phyloP scores from a whole-genome alignment of 1,284 basidiomycete species.

The Spongispora temasekensis region DNA sequence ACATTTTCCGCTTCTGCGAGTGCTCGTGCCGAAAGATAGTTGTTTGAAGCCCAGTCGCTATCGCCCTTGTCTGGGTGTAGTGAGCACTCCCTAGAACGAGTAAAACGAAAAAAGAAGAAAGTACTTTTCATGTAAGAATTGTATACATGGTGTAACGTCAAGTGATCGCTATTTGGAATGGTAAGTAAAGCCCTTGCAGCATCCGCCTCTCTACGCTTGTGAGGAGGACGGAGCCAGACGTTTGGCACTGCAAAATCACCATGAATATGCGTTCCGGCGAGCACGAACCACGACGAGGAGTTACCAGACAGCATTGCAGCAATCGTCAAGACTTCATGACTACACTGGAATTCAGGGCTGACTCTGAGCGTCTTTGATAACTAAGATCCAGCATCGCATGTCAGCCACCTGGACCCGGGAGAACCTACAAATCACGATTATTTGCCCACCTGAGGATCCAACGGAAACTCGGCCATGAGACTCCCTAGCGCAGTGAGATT shows the following conservation, averaged over 20 bases:
- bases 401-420: too few species aligned
- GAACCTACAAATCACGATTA: too few species aligned
- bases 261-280: conserved; percentile 5
- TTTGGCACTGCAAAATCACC: conserved; percentile 70
- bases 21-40: conserved; percentile 86
- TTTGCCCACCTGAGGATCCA: too few species aligned
- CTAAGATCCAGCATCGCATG: too few species aligned
- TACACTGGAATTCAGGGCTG: conserved; percentile 94
- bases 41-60: conserved; percentile 91
- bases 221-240: conserved; percentile 90
- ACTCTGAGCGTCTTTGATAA: conserved; percentile 94
- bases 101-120: too few species aligned
- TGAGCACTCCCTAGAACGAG: too few species aligned
- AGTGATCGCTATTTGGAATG: conserved; percentile 94
- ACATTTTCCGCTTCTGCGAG: conserved; percentile 95
- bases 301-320: conserved; percentile 93
- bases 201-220: conserved; percentile 88
- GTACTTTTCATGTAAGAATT: conserved; percentile 88
- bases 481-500: conserved; percentile 96
- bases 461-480: conserved; percentile 98
- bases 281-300: conserved; percentile 19
- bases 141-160: conserved; percentile 95
- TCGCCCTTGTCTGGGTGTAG: conserved; percentile 64
- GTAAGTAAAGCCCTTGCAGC: conserved; percentile 87
- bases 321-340: conserved; percentile 94